Percentiles rank a stretch among this genome's conserved stretches.
Evolutionary conservation across 2,329 filamentous ascomycete genomes (phyloP).

Genomic region (Sporothrix pseudoabietina): DNA sequence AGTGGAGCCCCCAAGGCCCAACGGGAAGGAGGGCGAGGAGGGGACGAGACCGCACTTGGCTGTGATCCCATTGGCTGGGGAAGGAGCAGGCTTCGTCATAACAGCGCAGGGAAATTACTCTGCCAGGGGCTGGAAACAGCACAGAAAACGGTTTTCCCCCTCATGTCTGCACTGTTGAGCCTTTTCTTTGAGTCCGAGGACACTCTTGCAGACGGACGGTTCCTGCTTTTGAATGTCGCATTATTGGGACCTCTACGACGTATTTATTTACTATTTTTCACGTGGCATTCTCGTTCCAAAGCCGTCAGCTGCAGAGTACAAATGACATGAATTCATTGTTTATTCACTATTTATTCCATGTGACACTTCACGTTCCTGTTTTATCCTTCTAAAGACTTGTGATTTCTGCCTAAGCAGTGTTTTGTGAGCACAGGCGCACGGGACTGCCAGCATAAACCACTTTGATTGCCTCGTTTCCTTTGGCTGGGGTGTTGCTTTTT

Average conservation of each 20-base stretch:
- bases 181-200: not conserved
- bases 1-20: not conserved
- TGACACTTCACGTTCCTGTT: not conserved
- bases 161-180: not conserved
- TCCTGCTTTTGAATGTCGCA: not conserved
- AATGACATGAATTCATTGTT: too few relatives aligned
- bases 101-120: slow-evolving; percentile 19
- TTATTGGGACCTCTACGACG: not conserved
- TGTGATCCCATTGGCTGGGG: slow-evolving; percentile 17
- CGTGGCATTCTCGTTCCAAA: slow-evolving; percentile 3
- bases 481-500: not conserved
- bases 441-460: slow-evolving; percentile 13
- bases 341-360: not conserved
- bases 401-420: not conserved
- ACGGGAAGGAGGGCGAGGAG: slow-evolving; percentile 11
- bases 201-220: not conserved
- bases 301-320: too few relatives aligned
- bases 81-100: slow-evolving; percentile 22
- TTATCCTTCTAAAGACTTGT: not conserved
- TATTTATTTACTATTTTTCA: slow-evolving; percentile 15
- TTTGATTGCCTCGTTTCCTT: slow-evolving; percentile 30
- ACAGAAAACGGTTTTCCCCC: not conserved
- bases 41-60: slow-evolving; percentile 15
- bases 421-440: not conserved
- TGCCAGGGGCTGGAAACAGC: slow-evolving; percentile 11